Evolutionary conservation across 139 green algal species (phyloP), one percentile per base, ranked within the genome.

Genomic region (Asterochloris sp.): DNA sequence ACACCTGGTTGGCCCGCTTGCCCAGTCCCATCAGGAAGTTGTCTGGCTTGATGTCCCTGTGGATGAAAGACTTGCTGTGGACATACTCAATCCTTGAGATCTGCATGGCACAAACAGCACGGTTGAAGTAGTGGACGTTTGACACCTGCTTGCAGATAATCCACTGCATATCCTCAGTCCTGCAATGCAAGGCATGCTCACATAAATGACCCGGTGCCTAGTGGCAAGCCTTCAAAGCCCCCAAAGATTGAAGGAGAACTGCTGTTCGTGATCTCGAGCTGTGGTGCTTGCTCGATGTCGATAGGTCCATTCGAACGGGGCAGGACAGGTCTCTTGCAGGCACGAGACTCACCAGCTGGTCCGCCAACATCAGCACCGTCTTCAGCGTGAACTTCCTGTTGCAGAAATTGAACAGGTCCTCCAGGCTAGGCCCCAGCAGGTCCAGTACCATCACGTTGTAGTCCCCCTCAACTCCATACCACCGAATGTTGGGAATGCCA

Each of bases 401-500:
- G 91, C 97, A 99, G 84, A 99, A 99, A 85, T 99, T 99, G 91
- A 99, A 99, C 17, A 99, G 89, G 87, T 99, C 97, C 84, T 99
- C 97, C 78, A 99, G 85, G 76, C 86, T 95, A 38, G 97, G 97
- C 10, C 97, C 97, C 28, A 99, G 90, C 76, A 99, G 90, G 85
- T 99, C 97, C 26, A 99, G 93, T 27, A 99, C 97, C 97, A 99
- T 99, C 26, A 99, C 95, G 86, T 99, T 99, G 93, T 98, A 99
- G 87, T 99, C 97, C 2, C 97, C 97, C 90, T 99, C 97, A 11
- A 98, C 91, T 73, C 97, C 97, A 91, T 97, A 99, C 97, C 97
- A 99, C 69, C 95, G 87, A 76, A 99, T 95, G 86, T 98, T 98
- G 73, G 97, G 97, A 76, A 99, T 97, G 77, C 97, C 97, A n/a